Base-by-base conservation (phyloP, 306 rosid genomes). In the Lathyrus sativus region DNA sequence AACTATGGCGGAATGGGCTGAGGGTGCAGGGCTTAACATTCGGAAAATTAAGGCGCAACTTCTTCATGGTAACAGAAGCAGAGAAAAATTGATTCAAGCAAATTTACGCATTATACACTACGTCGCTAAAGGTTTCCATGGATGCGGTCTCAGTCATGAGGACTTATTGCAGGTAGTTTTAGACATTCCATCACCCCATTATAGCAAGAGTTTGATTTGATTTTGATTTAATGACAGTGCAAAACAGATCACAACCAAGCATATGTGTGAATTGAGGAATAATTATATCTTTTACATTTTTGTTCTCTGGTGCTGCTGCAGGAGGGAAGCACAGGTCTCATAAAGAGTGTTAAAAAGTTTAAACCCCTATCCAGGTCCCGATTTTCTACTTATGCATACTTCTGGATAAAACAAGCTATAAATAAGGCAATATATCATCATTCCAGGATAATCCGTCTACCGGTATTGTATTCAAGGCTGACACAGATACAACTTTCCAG, bases 251-350 rank as follows among this genome's bases (percentile, higher is more conserved):
- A n/a, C n/a, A n/a, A n/a, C n/a, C n/a, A n/a, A n/a, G n/a, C n/a
- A n/a, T n/a, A n/a, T n/a, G n/a, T n/a, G n/a, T n/a, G n/a, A n/a
- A n/a, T n/a, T n/a, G n/a, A n/a, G n/a, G n/a, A n/a, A n/a, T n/a
- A n/a, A n/a, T n/a, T n/a, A n/a, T n/a, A n/a, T n/a, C n/a, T n/a
- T n/a, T n/a, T n/a, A n/a, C n/a, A n/a, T n/a, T n/a, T n/a, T n/a
- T n/a, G n/a, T n/a, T n/a, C n/a, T n/a, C n/a, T n/a, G n/a, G n/a
- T n/a, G n/a, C n/a, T 81, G 15, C 75, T 68, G 31, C 70, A 92
- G 98, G 95, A 83, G 79, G 96, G 98, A 79, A 88, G 96, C 76
- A 74, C 82, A 86, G 98, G 98, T 60, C 96, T 92, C 48, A 83
- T 88, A 92, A 92, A 76, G 85, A 89, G 96, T 67, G 78, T 92